A percentile compares a stretch with the other conserved stretches of the same genome.
These are phyloP conservation scores for Casaregolazyma lundiana DNA, from an alignment of 1,139 yeast species.

Conservation along the genomic window DNA sequence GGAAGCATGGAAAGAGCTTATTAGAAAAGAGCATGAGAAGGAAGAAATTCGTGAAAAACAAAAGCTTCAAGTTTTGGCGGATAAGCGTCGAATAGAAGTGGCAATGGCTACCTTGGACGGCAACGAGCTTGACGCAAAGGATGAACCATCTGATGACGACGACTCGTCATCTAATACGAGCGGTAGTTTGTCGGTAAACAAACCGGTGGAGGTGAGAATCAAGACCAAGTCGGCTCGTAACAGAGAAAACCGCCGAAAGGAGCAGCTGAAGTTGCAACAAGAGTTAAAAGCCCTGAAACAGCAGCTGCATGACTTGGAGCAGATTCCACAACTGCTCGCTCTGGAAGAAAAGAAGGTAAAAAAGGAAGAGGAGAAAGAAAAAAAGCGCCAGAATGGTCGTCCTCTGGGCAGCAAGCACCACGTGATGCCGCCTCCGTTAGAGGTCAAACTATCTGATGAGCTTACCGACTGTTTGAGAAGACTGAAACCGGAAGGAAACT, in stretches of 20 bases:
- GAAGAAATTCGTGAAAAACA: conserved; percentile 68
- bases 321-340: conserved; percentile 31
- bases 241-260: conserved; percentile 60
- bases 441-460: conserved; percentile 86
- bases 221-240: conserved; percentile 79
- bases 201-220: conserved; percentile 62
- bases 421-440: conserved; percentile 61
- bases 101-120: conserved; percentile 53
- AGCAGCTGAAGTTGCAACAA: conserved; percentile 49
- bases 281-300: conserved; percentile 60
- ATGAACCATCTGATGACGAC: conserved; percentile 32
- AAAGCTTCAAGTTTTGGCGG: conserved; percentile 53
- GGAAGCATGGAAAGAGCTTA: conserved; percentile 73
- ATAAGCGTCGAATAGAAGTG: conserved; percentile 58
- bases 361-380: conserved; percentile 13
- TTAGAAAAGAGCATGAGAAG: conserved; percentile 58
- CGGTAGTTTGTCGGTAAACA: conserved; percentile 58
- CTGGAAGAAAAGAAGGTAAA: conserved; percentile 21
- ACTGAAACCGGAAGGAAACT: conserved; percentile 86
- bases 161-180: conserved; percentile 31
- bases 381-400: conserved; percentile 26
- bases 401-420: conserved; percentile 44
- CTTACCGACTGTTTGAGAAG: conserved; percentile 78
- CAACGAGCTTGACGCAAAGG: conserved; percentile 40
- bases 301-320: conserved; percentile 49